These are phyloP conservation scores for Puccinellia tenuiflora DNA, from an alignment of 176 grass and related monocot species.

Conservation along the genomic window DNA sequence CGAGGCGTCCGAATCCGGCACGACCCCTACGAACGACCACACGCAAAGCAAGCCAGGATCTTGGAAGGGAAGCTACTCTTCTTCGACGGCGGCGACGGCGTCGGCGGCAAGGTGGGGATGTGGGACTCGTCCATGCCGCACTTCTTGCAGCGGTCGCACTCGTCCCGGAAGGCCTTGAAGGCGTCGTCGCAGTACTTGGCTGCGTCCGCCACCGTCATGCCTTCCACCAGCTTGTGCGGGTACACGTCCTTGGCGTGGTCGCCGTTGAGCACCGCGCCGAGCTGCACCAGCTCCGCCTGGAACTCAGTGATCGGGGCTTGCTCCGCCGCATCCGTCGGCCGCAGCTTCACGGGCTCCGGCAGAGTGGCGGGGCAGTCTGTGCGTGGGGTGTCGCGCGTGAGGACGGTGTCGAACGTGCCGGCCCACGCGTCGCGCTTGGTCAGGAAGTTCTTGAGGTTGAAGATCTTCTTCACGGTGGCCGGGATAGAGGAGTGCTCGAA, in stretches of 20 bases:
- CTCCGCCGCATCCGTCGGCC: constrained; percentile 41
- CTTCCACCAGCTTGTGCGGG: constrained; percentile 59
- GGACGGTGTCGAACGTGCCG: constrained; percentile 64
- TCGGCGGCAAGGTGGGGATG: constrained; percentile 27
- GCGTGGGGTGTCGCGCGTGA: constrained; percentile 38
- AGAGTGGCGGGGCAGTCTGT: constrained; percentile 38
- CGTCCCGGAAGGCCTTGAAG: constrained; percentile 38
- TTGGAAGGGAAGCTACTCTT: constrained; percentile 24
- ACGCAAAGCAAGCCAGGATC: constrained; percentile 51
- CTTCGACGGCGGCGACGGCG: neutral
- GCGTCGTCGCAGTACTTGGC: constrained; percentile 43
- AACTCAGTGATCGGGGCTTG: constrained; percentile 45
- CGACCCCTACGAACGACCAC: neutral
- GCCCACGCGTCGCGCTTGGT: constrained; percentile 75
- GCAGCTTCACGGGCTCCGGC: constrained; percentile 54
- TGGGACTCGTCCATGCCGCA: constrained; percentile 45
- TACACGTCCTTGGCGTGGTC: constrained; percentile 46
- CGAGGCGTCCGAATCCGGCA: neutral
- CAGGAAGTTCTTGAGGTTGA: constrained; percentile 69
- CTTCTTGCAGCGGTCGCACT: constrained; percentile 52
- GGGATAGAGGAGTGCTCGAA: constrained; percentile 88
- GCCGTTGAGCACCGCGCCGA: constrained; percentile 63
- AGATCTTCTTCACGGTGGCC: constrained; percentile 78
- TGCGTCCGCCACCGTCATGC: constrained; percentile 63
- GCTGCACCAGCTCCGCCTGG: constrained; percentile 69